Evolutionary conservation across 2,329 filamentous ascomycete genomes (phyloP).

Genomic region (Orbilia brochopaga): DNA sequence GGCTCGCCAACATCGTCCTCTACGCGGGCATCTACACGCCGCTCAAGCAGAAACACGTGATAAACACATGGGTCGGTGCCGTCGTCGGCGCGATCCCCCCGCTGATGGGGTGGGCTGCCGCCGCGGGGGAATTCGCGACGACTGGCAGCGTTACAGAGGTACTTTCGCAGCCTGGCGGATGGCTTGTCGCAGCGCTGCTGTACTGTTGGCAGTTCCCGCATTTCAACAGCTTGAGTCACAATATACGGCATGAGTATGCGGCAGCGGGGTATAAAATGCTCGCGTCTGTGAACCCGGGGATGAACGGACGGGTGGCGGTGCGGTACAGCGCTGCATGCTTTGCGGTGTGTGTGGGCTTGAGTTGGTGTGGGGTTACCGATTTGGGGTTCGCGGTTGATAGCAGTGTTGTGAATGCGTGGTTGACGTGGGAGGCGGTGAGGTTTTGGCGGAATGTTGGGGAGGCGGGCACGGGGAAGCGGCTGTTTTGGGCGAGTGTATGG

Average conservation of each 20-base stretch:
- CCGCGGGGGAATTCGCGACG: slow-evolving; percentile 79
- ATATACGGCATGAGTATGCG: slow-evolving; percentile 87
- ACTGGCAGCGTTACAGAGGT: slow-evolving; percentile 31
- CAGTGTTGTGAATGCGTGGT: slow-evolving; percentile 82
- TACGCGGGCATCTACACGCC: slow-evolving; percentile 95
- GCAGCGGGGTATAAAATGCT: slow-evolving; percentile 74
- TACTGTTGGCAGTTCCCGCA: slow-evolving; percentile 99
- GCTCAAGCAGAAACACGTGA: slow-evolving; percentile 80
- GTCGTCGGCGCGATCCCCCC: slow-evolving; percentile 92
- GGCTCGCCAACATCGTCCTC: slow-evolving; percentile 80
- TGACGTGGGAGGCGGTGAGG: slow-evolving; percentile 75
- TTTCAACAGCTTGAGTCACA: slow-evolving; percentile 92
- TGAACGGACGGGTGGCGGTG: slow-evolving; percentile 84
- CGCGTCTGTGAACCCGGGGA: slow-evolving; percentile 81
- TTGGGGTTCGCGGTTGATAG: slow-evolving; percentile 83
- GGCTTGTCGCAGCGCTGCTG: slow-evolving; percentile 81
- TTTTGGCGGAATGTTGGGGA: slow-evolving; percentile 80
- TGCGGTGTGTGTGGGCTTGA: slow-evolving; percentile 81
- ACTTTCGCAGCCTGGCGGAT: slow-evolving; percentile 68
- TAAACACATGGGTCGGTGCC: slow-evolving; percentile 95
- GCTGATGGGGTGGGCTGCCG: slow-evolving; percentile 97
- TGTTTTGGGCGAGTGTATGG: slow-evolving; percentile 99
- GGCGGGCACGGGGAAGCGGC: slow-evolving; percentile 76
- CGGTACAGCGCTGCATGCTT: slow-evolving; percentile 85
- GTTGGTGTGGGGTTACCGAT: slow-evolving; percentile 80